These are phyloP conservation scores for Monosporascus sp. DNA, from an alignment of 2,329 filamentous ascomycete species.

Conservation along the genomic window DNA sequence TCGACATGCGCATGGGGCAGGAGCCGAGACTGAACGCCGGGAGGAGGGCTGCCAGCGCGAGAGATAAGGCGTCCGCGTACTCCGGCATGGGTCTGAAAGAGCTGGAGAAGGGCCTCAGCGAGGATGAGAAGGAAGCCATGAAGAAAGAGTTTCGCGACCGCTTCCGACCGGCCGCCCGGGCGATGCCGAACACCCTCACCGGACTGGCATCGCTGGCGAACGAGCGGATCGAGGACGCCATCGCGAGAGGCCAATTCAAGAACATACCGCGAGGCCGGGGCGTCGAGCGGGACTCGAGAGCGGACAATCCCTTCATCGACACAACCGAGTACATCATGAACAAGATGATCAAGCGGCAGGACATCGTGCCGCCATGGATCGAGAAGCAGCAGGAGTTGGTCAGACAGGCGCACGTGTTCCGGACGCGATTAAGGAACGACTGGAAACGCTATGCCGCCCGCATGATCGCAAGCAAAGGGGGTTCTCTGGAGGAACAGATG, in stretches of 20 bases:
- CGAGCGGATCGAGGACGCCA: slow-evolving; percentile 85
- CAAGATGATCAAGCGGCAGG: slow-evolving; percentile 94
- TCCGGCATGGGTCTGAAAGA: slow-evolving; percentile 41
- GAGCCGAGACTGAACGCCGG: slow-evolving; percentile 35
- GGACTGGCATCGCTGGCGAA: slow-evolving; percentile 83
- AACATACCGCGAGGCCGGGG: slow-evolving; percentile 76
- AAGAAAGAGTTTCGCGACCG: slow-evolving; percentile 72
- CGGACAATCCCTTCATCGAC: slow-evolving; percentile 84
- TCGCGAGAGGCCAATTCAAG: slow-evolving; percentile 81
- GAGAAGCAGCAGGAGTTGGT: slow-evolving; percentile 93
- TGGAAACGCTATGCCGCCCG: slow-evolving; percentile 81
- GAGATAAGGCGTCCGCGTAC: slow-evolving; percentile 52
- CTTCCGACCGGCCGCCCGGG: slow-evolving; percentile 66
- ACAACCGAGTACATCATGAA: slow-evolving; percentile 99
- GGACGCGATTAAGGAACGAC: slow-evolving; percentile 67
- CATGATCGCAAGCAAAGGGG: slow-evolving; percentile 72
- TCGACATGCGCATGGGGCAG: slow-evolving; percentile 47
- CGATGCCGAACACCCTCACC: slow-evolving; percentile 69
- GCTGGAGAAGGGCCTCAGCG: slow-evolving; percentile 52
- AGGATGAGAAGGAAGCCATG: slow-evolving; percentile 67
- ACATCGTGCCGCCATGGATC: slow-evolving; percentile 95
- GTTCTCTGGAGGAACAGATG: slow-evolving; percentile 69
- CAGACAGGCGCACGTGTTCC: slow-evolving; percentile 63
- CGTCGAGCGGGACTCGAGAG: slow-evolving; percentile 74
- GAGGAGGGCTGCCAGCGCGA: slow-evolving; percentile 46